A percentile compares a stretch with the other conserved stretches of the same genome.
phyloP scores from a whole-genome alignment of 2,329 filamentous ascomycete genomes.

The Diaporthe sp. region DNA sequence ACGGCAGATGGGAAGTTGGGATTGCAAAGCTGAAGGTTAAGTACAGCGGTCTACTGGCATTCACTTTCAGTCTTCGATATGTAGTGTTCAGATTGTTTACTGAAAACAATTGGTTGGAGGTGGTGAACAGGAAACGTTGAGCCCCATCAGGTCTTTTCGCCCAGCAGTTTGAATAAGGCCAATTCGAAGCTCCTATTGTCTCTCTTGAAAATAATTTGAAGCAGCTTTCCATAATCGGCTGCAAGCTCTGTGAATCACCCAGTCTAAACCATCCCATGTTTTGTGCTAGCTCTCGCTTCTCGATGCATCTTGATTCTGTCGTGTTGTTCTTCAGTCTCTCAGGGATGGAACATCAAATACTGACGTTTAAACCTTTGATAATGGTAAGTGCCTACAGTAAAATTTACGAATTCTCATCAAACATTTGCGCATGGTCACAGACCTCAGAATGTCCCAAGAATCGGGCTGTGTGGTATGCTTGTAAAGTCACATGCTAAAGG shows the following conservation, averaged over 20 bases:
- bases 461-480: too few species aligned
- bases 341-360: neutral
- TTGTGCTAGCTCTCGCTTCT: neutral
- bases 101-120: neutral
- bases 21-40: neutral
- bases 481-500: too few species aligned
- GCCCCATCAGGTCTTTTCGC: neutral
- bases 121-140: neutral
- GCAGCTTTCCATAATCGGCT: neutral
- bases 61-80: too few species aligned
- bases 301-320: too few species aligned
- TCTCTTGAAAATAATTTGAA: neutral
- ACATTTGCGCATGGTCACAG: too few species aligned
- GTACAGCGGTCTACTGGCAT: neutral
- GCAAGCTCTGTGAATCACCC: neutral
- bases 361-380: too few species aligned
- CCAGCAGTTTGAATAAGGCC: neutral
- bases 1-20: neutral
- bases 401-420: neutral
- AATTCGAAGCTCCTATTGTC: neutral
- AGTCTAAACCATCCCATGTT: neutral
- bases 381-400: neutral
- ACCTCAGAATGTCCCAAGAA: too few species aligned
- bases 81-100: neutral
- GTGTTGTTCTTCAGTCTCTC: too few species aligned